A percentile compares a stretch with the other conserved stretches of the same genome.
These are phyloP conservation scores for Telfairia occidentalis DNA, from an alignment of 331 rosid species.

Conservation along the genomic window DNA sequence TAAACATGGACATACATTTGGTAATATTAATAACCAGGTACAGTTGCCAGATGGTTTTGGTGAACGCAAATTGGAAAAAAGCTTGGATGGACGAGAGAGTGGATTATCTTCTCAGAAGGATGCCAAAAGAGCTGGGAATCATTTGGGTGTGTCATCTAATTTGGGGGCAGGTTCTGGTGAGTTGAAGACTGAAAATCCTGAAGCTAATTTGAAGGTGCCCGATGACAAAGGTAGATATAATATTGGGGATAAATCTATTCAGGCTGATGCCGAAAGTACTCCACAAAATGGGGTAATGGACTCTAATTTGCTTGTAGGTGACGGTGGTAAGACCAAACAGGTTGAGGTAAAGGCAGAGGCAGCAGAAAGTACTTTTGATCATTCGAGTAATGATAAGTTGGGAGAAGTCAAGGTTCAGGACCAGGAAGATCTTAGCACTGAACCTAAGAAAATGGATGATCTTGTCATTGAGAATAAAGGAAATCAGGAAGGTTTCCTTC, in stretches of 20 bases:
- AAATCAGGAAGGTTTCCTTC: slow-evolving; percentile 29
- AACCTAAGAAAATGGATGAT: slow-evolving; percentile 20
- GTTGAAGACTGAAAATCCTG: slow-evolving; percentile 29
- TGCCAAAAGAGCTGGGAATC: slow-evolving; percentile 19
- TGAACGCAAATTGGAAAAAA: slow-evolving; percentile 11
- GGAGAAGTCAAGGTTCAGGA: slow-evolving; percentile 23
- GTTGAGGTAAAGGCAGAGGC: slow-evolving; percentile 27
- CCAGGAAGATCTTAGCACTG: slow-evolving; percentile 25
- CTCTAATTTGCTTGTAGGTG: slow-evolving; percentile 19
- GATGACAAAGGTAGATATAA: slow-evolving; percentile 30
- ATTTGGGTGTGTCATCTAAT: slow-evolving; percentile 17
- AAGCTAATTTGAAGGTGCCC: slow-evolving; percentile 30
- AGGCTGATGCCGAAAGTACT: slow-evolving; percentile 10
- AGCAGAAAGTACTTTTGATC: slow-evolving; percentile 26
- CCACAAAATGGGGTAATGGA: slow-evolving; percentile 23
- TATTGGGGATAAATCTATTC: slow-evolving; percentile 23
- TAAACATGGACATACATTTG: slow-evolving; percentile 35
- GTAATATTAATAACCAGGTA: slow-evolving; percentile 32
- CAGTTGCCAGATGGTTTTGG: slow-evolving; percentile 30
- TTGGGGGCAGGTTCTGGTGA: slow-evolving; percentile 20
- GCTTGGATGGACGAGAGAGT: slow-evolving; percentile 17
- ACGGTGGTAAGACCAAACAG: slow-evolving; percentile 42
- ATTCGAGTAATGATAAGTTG: slow-evolving; percentile 17
- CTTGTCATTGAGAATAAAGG: slow-evolving; percentile 27
- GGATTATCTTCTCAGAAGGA: slow-evolving; percentile 30